Evolutionary conservation across 1,139 yeast species (phyloP), one percentile per base, ranked within the genome.

Genomic region (Lodderomyces beijingensis): DNA sequence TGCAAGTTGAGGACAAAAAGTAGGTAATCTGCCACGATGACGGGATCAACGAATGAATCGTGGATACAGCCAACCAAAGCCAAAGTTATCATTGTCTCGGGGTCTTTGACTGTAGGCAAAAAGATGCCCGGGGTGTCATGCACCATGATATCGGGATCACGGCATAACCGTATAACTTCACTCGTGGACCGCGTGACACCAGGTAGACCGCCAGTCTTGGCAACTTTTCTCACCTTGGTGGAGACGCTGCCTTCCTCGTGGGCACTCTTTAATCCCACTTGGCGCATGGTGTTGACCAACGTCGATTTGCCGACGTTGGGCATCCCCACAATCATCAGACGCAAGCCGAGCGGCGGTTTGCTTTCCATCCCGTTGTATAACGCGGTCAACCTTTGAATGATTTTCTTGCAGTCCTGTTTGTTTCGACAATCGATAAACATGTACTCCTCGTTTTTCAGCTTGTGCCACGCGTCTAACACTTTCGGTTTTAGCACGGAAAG

Each of bases 231-330:
- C 27, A 53, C 54, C 33, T 60, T 74, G 42, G 59, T 52, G 9
- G 70, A 57, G 11, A 62, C 43, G 1, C 42, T 33, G 7, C 36
- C 34, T 10, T 23, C 12, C 14, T 12, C 9, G 14, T 23, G 14
- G 6, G 11, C 8, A 10, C 12, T 10, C 12, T 10, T 23, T 15
- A 46, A 35, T 2, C 87, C 86, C 2, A 72, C 73, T 15, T 65
- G 65, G 36, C 96, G 60, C 33, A 91, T 59, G 0, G 82, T 70
- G 51, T 91, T 91, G 9, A 89, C 81, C 36, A 91, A 59, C 0
- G 95, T 83, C n/a, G 95, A 85, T 55, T 91, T 91, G 1, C 98
- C 98, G n/a, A 88, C 95, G 53, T 91, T 91, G 1, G 98, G 98
- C 94, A 91, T 85, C 0, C 98, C 98, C 8, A 84, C 79, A 31